Conservation (phyloP, 805 yeast genomes). For the Kazachstania africana region DNA sequence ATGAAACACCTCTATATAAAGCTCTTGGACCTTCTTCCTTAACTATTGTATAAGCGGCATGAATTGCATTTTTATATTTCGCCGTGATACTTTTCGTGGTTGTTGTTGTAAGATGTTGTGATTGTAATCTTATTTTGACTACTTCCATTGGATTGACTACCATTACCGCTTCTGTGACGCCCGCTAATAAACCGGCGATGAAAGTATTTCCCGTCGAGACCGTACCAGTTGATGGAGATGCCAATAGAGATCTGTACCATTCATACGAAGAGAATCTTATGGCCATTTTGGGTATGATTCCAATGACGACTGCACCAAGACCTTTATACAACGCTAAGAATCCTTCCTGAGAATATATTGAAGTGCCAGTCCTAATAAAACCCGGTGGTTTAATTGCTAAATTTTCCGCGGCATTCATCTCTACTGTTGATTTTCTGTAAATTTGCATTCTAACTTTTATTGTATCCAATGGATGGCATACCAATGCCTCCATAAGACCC, state of each 20-base stretch:
- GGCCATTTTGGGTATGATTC: slow-evolving; percentile 98
- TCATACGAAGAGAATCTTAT: slow-evolving; percentile 92
- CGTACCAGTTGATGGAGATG: slow-evolving; percentile 45
- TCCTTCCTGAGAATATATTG: slow-evolving; percentile 70
- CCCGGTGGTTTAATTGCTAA: slow-evolving; percentile 59
- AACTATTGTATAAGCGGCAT: slow-evolving; percentile 71
- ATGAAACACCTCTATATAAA: slow-evolving; percentile 84
- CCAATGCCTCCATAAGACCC: slow-evolving; percentile 91
- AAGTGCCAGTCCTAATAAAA: slow-evolving; percentile 67
- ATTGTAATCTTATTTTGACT: slow-evolving; percentile 90
- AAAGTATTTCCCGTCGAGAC: slow-evolving; percentile 69
- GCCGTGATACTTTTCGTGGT: slow-evolving; percentile 38
- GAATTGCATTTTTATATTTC: slow-evolving; percentile 86
- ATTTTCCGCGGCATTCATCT: slow-evolving; percentile 11
- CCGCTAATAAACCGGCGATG: slow-evolving; percentile 93
- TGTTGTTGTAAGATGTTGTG: slow-evolving; percentile 56
- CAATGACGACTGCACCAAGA: slow-evolving; percentile 91
- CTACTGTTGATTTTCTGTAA: slow-evolving; percentile 51
- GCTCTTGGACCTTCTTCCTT: slow-evolving; percentile 87
- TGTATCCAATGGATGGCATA: slow-evolving; percentile 97
- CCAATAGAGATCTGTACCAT: slow-evolving; percentile 62
- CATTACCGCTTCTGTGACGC: slow-evolving; percentile 87
- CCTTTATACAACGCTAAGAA: slow-evolving; percentile 86
- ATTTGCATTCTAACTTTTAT: slow-evolving; percentile 96
- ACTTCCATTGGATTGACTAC: slow-evolving; percentile 98